Evolutionary conservation across 768 basidiomycete species (phyloP), one percentile per base, ranked within the genome.

Genomic region (Psilocybe subaeruginosa): DNA sequence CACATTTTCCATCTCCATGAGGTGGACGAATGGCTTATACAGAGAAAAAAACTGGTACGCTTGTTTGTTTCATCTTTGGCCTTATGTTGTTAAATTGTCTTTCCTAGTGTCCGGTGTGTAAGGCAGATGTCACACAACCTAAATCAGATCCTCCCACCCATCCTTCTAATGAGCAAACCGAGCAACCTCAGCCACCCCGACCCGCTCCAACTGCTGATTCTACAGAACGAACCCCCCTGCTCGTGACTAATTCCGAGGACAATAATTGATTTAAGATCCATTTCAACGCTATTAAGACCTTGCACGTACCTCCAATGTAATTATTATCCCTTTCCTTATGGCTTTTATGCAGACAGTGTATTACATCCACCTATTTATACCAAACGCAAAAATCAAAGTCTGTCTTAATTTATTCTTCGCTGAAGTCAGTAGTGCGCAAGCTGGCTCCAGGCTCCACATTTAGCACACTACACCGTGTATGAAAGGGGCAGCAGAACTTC

Each of bases 1-100:
- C 97, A 99, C 72, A 88, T 99, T 56, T 99, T 97, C 77, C 97
- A 99, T 75, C 83, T 93, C 48, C 83, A 89, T 37, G 97, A 98
- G 72, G 86, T 97, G 41, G 94, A 95, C 72, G 84, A 90, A 64
- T 99, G 97, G 97, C 76, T 99, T 61, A 89, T 96, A 58, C 87
- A 91, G 62, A 86, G 93, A 73, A 93, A 95, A 80, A 97, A 97
- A 79, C 76, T 97, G 74, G 95, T 96, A 69, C 70, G 90, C 80
- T 61, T 45, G 54, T 17, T 35, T 33, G 33, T 1, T n/a, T 43
- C 35, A 17, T 61, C 37, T 59, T 46, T 62, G 8, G 33, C 16
- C 23, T 53, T 33, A 52, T 1, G 35, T 47, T 61, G 50, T 58
- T 60, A 57, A 54, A 35, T 30, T 58, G 64, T 30, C 56, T 46